Base-by-base conservation (phyloP, 441 rosid genomes). In the Flueggea neowawraea region DNA sequence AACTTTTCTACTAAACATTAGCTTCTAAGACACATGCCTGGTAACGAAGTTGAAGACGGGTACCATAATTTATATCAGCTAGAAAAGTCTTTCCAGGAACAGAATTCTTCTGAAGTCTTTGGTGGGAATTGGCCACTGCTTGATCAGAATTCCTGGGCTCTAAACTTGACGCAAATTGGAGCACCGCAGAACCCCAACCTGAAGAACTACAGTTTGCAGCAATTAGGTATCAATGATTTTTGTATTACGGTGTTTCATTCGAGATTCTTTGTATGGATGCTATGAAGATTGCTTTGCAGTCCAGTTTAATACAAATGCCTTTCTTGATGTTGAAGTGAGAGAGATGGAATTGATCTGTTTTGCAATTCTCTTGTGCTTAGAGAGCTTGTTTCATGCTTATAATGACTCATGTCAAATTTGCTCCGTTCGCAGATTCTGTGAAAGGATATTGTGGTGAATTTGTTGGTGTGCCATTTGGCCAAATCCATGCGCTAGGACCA, bases 11-110 rank as follows among this genome's bases (percentile, higher is more conserved):
- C 28, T 22, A 36, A 36, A 5, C 6, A 36, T 36, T 36, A 36
- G 41, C 41, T 36, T 22, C 2, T 5, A 2, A 36, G 41, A 36
- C 41, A 36, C 4, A 89, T 92, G 96, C 95, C 98, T 86, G 96
- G 88, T 75, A 82, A 89, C 87, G 87, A 87, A 83, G 78, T 74
- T 79, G 96, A 89, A 76, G 96, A 89, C 70, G 79, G 84, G 80
- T 83, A 80, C 77, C 91, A 84, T 76, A 84, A 86, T 81, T 80
- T 88, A 75, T 82, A 86, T 81, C 90, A 84, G 69, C 88, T 83
- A 66, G 94, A 88, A 54, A 82, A 77, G 62, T 70, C 76, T 69
- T 71, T 87, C 61, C 89, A 77, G 73, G 81, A 73, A 69, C 91
- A 83, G 74, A 83, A 73, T 60, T 82, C 75, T 39, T 74, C 86